Evolutionary conservation across 2,329 filamentous ascomycete species (phyloP).

Genomic region (Ceratocystis alfenasii): DNA sequence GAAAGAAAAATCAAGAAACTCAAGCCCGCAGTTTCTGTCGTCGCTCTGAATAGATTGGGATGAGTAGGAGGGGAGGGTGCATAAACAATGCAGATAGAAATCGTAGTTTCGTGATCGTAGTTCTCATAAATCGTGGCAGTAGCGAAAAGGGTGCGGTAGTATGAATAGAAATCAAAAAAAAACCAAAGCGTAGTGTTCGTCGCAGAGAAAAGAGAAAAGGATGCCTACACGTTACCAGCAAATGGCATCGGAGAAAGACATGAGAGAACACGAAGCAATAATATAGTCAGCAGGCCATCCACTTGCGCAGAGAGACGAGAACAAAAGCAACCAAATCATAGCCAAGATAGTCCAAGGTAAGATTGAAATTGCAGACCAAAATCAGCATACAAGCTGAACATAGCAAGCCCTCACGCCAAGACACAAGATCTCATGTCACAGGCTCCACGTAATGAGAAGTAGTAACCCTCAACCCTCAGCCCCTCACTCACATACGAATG

Average conservation of each 20-base stretch:
- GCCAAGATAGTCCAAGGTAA: not conserved
- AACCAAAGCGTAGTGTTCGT: not conserved
- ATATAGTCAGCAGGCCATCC: not conserved
- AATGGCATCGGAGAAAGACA: not conserved
- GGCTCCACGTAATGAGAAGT: not conserved
- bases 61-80: not conserved
- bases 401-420: not conserved
- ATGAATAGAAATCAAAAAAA: slow-evolving; percentile 8
- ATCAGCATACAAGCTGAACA: not conserved
- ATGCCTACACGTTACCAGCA: not conserved
- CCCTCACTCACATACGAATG: slow-evolving; percentile 17
- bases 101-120: slow-evolving; percentile 16
- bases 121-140: slow-evolving; percentile 17
- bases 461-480: too few species aligned
- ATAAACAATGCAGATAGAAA: slow-evolving; percentile 8
- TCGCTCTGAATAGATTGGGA: not conserved
- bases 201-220: not conserved
- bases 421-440: not conserved
- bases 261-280: not conserved
- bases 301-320: not conserved
- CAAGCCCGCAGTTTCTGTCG: slow-evolving; percentile 5
- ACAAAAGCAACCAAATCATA: not conserved
- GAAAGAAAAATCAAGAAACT: slow-evolving; percentile 3
- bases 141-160: slow-evolving; percentile 8
- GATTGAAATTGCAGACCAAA: not conserved